phyloP scores from a whole-genome alignment of 345 rosid species.

The Hirschfeldia incana region DNA sequence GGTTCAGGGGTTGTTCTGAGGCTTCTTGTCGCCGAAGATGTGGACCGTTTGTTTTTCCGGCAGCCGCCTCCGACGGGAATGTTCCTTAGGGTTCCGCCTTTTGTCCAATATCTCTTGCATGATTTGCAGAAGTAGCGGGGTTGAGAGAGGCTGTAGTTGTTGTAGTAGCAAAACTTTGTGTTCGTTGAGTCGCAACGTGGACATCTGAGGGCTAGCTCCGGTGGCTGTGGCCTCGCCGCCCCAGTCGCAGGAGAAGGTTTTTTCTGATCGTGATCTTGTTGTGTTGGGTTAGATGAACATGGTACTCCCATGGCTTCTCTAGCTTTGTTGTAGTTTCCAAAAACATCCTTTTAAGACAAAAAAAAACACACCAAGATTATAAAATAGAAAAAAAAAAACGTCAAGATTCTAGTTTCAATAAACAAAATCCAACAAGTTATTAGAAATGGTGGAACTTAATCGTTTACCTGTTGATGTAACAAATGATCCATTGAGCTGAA shows the following conservation, averaged over 20 bases:
- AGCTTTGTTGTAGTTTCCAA: constrained; percentile 30
- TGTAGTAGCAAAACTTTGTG: constrained; percentile 89
- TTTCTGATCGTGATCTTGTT: constrained; percentile 24
- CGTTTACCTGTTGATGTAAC: constrained; percentile 34
- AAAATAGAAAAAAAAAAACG: neutral
- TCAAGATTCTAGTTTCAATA: neutral
- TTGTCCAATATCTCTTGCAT: constrained; percentile 87
- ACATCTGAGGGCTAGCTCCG: constrained; percentile 66
- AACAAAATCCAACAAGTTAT: neutral
- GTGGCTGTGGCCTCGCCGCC: constrained; percentile 52
- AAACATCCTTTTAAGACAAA: constrained; percentile 27
- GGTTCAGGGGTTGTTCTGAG: constrained; percentile 46
- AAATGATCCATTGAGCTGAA: constrained; percentile 36
- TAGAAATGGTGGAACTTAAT: constrained; percentile 1
- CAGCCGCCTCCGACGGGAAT: constrained; percentile 85
- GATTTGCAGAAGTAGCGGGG: constrained; percentile 87
- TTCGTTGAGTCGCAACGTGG: constrained; percentile 81
- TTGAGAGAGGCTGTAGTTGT: constrained; percentile 84
- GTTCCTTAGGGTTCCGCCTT: constrained; percentile 77
- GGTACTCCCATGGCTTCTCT: constrained; percentile 33
- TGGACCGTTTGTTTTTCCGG: constrained; percentile 67
- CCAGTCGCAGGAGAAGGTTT: constrained; percentile 23
- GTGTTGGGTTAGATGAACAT: constrained; percentile 27
- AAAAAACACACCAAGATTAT: constrained; percentile 20
- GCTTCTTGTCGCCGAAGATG: constrained; percentile 44